Conservation (phyloP, 2,329 filamentous ascomycete genomes). For the Pseudocercospora macadamiae region DNA sequence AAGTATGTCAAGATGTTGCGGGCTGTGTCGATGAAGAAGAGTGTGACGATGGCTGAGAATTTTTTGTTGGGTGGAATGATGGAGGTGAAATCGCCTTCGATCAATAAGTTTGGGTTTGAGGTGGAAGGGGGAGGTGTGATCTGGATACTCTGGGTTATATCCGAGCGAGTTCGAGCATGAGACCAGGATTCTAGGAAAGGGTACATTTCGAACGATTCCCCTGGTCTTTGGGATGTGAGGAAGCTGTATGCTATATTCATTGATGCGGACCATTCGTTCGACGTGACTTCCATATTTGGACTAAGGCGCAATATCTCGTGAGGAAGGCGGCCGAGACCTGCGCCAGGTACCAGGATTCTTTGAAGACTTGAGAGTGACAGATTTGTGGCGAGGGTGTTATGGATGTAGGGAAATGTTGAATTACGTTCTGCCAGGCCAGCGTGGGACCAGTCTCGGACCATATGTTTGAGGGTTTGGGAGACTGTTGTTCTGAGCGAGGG, state of each 20-base stretch:
- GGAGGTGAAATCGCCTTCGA: constrained; percentile 61
- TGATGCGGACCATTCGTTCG: constrained; percentile 91
- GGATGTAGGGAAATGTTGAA: constrained; percentile 68
- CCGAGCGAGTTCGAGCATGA: constrained; percentile 65
- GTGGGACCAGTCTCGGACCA: constrained; percentile 88
- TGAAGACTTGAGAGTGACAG: constrained; percentile 12
- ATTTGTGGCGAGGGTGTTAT: constrained; percentile 44
- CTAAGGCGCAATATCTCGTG: constrained; percentile 72
- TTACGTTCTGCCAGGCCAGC: constrained; percentile 75
- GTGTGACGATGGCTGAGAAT: constrained; percentile 65
- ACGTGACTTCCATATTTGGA: constrained; percentile 70
- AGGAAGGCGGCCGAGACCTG: constrained; percentile 80
- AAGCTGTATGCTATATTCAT: constrained; percentile 79
- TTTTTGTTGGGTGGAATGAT: constrained; percentile 61
- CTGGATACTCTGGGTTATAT: constrained; percentile 30
- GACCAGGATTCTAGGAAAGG: constrained; percentile 72
- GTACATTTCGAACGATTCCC: constrained; percentile 68
- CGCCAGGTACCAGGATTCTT: constrained; percentile 79
- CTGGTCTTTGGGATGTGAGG: constrained; percentile 66
- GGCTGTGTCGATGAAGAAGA: constrained; percentile 95
- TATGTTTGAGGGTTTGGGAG: constrained; percentile 83
- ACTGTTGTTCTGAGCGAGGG: constrained; percentile 23
- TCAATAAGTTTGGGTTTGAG: constrained; percentile 7
- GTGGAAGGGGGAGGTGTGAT: constrained; percentile 6
- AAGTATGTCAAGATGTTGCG: constrained; percentile 88